Evolutionary conservation across 352 stramenopile species (phyloP).

Genomic region (Globisporangium mamillatum): DNA sequence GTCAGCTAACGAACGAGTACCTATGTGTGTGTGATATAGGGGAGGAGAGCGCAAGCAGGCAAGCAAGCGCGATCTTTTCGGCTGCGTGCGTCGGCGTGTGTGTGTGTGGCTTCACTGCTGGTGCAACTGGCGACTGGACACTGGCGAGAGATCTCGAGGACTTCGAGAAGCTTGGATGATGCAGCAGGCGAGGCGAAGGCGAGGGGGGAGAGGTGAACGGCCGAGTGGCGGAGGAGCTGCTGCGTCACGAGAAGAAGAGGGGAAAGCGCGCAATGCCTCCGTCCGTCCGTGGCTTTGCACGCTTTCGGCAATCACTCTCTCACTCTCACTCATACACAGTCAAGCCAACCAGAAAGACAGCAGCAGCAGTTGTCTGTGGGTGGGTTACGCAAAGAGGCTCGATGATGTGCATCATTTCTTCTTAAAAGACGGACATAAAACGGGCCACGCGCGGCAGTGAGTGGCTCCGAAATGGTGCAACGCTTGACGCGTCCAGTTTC

Average conservation of each 20-base stretch:
- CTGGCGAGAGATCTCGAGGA: background rate
- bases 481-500: background rate
- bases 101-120: background rate
- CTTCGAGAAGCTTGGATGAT: background rate
- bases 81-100: background rate
- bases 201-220: background rate
- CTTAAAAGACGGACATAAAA: background rate
- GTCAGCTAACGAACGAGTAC: background rate
- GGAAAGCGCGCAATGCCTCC: background rate
- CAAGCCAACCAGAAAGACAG: too few species aligned
- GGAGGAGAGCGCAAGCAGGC: background rate
- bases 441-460: background rate
- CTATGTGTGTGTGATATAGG: background rate
- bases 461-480: slow-evolving; percentile 10
- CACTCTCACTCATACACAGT: too few species aligned
- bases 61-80: background rate
- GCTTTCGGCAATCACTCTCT: too few species aligned
- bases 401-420: background rate
- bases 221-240: background rate
- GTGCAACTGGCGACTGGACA: background rate
- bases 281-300: too few species aligned
- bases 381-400: background rate
- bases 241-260: background rate
- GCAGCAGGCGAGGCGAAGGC: background rate
- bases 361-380: background rate